Evolutionary conservation across 2,329 filamentous ascomycete species (phyloP), one percentile per base, ranked within the genome.

Genomic region (Atkinsonella hypoxylon): DNA sequence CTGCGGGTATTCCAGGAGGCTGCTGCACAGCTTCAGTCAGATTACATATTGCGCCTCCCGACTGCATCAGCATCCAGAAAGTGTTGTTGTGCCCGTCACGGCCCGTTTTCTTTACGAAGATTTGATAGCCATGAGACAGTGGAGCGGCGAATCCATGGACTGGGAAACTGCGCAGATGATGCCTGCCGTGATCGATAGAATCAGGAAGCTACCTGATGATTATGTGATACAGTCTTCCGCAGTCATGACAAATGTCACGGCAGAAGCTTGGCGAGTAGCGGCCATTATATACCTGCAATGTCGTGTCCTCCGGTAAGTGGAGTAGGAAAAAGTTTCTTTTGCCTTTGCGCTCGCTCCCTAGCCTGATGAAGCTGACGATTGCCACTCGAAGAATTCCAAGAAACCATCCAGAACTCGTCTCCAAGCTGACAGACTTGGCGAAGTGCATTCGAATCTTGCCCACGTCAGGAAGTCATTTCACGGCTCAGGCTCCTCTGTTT

Each of bases 211-310:
- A 13, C 53, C 58, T 0, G 54, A 58, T 10, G 55, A 51, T 9
- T 62, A 54, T 40, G 43, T 59, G 1, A 62, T 67, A 15, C 46
- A 57, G 18, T 58, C 57, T 5, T 52, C 60, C 22, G 48, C 57
- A 12, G 59, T 59, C 12, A 70, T 70, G 68, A 69, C 66, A 0
- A 61, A 64, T 26, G 62, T 67, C 11, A 69, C 67, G 6, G 68
- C 68, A 0, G 68, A 70, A 53, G 65, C 67, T 11, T 70, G 68
- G 67, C 64, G 68, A 49, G 49, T 70, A 32, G 64, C 67, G 3
- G 65, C 60, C 7, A 61, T 70, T 5, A 58, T 69, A 9, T 70
- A 70, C 52, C 47, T 66, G n/a, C 66, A 69, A 50, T 70, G 67
- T 42, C 65, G 68, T 22, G 60, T 67, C 15, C 45, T 65, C 44